These are phyloP conservation scores for Phytophthora pinifolia DNA, from an alignment of 352 stramenopile genomes.

Conservation along the genomic window DNA sequence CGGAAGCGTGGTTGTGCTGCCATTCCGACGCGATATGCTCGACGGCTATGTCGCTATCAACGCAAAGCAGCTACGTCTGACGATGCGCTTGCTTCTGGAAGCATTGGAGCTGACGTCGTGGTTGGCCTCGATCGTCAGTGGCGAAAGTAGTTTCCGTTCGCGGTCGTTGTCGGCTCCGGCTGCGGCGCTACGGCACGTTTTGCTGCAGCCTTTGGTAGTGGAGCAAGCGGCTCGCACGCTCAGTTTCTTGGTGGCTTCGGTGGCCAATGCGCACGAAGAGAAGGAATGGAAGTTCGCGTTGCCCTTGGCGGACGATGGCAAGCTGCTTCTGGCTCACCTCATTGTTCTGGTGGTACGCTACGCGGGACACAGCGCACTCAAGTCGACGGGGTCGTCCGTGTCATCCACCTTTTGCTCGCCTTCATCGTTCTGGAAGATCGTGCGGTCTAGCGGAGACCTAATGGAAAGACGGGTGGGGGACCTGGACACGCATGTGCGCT, in stretches of 20 bases:
- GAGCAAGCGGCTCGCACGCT: constrained; percentile 65
- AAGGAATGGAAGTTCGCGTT: constrained; percentile 50
- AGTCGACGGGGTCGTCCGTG: constrained; percentile 10
- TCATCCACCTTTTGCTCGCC: constrained; percentile 35
- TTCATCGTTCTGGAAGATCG: constrained; percentile 67
- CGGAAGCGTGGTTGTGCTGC: constrained; percentile 37
- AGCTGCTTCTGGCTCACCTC: constrained; percentile 56
- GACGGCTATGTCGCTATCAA: constrained; percentile 69
- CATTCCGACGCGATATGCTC: constrained; percentile 57
- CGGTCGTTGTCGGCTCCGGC: constrained; percentile 21
- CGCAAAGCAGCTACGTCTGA: constrained; percentile 65
- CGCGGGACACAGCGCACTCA: constrained; percentile 26
- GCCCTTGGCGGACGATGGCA: constrained; percentile 56
- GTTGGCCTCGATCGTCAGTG: constrained; percentile 46
- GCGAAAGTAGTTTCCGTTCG: constrained; percentile 34
- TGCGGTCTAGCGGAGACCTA: constrained; percentile 44
- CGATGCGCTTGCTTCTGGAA: constrained; percentile 64
- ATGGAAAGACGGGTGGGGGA: constrained; percentile 62
- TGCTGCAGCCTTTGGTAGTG: constrained; percentile 59
- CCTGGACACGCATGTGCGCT: constrained; percentile 62
- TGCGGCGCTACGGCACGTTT: constrained; percentile 24
- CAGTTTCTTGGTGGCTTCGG: constrained; percentile 56
- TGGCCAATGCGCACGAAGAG: constrained; percentile 43
- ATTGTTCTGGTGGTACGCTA: constrained; percentile 66
- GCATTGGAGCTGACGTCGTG: constrained; percentile 65